These are phyloP conservation scores for Orbilia javanica DNA, from an alignment of 2,329 filamentous ascomycete species.

Conservation along the genomic window DNA sequence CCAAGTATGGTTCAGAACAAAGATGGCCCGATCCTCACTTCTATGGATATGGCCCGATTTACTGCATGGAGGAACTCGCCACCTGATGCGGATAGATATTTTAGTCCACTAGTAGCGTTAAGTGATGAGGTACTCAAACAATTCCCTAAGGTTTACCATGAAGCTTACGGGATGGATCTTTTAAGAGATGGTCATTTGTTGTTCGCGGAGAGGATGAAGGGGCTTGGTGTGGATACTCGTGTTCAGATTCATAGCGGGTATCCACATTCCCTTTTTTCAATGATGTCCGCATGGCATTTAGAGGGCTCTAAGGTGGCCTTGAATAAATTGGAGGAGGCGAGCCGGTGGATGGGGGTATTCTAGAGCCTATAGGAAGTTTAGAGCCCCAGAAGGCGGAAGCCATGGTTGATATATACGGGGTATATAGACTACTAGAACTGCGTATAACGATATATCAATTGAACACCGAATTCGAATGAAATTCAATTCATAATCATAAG, in stretches of 20 bases:
- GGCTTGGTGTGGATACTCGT: constrained; percentile 21
- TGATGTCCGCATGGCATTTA: constrained; percentile 25
- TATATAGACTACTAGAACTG: too few relatives aligned
- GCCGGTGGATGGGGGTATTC: constrained; percentile 32
- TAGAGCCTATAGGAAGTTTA: neutral
- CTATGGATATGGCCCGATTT: constrained; percentile 4
- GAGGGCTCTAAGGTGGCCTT: constrained; percentile 14
- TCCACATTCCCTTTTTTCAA: constrained; percentile 27
- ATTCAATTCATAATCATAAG: neutral
- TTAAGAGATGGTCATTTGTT: constrained; percentile 50
- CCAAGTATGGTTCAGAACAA: constrained; percentile 47
- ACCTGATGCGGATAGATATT: constrained; percentile 38
- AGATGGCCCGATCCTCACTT: constrained; percentile 38
- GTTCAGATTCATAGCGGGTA: constrained; percentile 35
- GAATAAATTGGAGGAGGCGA: constrained; percentile 18
- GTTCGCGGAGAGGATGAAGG: constrained; percentile 46
- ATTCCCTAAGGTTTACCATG: constrained; percentile 39
- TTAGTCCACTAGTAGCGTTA: constrained; percentile 50
- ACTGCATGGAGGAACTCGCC: constrained; percentile 47
- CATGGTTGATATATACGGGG: neutral
- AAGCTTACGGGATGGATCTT: constrained; percentile 52
- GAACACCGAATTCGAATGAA: neutral
- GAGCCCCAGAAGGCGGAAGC: too few relatives aligned
- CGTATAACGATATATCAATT: neutral
- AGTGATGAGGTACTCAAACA: constrained; percentile 28